Base-by-base conservation (phyloP, 768 basidiomycete genomes). In the Lentinula edodes region DNA sequence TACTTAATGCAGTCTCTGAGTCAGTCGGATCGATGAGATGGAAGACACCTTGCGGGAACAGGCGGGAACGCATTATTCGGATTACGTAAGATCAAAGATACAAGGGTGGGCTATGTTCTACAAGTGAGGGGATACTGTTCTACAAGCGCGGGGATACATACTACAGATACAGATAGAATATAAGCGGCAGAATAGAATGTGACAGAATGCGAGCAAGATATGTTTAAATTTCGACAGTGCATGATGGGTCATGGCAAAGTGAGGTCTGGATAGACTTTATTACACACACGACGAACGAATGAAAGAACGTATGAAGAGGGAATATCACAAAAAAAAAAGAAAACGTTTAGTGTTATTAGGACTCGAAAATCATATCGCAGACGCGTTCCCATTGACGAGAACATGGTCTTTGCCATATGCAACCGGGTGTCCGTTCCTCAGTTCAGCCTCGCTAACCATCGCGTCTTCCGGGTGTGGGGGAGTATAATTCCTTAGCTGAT, bases 381-480 rank as follows among this genome's bases (percentile, higher is more conserved):
- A 41, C 41, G 45, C 5, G 51, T 13, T 60, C 6, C 59, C 59
- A 41, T 60, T 60, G 41, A 60, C 50, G 20, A 60, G 59, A 3
- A 60, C 59, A 15, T 60, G 48, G 48, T 60, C 59, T 52, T 58
- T 74, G 71, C 63, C 60, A 69, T 58, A 65, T 71, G 57, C 32
- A 34, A 60, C 50, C 2, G 59, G 59, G 10, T 52, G 59, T 10
- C 59, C 68, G 63, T 70, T 70, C 65, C 81, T 80, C 65, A 90
- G 73, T 55, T 68, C 72, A 36, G 79, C 82, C 71, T 93, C 91
- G 65, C 79, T 78, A 13, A 91, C 80, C 92, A 93, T 93, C 16
- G 88, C 75, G 15, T 80, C 78, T 60, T 83, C 80, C 0, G 91
- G 91, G 69, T 93, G 91, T 6, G 91, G 91, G 1, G 92, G 90